Base-by-base conservation (phyloP, 768 basidiomycete genomes). In the Mrakia frigida region DNA sequence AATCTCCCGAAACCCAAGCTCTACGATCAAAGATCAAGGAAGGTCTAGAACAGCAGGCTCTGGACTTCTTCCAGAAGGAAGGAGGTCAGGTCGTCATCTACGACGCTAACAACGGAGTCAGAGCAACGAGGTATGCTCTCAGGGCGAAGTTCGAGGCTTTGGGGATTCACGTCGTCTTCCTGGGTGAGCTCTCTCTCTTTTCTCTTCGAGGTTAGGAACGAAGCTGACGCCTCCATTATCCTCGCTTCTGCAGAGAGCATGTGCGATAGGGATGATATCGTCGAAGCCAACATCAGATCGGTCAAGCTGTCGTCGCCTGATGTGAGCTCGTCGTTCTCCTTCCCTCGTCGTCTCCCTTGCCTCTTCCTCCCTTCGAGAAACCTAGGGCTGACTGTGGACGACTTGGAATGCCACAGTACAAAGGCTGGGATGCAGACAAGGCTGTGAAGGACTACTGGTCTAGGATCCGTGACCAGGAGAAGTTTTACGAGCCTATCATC, bases 231-330 rank as follows among this genome's bases (percentile, higher is more conserved):
- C n/a, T n/a, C n/a, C n/a, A n/a, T 75, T 31, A 63, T 21, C 21
- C 35, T 52, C 52, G 31, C 21, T 18, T 43, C n/a, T 13, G 35
- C 81, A 98, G 96, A 99, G 83, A 91, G 92, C 28, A 81, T 92
- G 23, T 98, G 97, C 82, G 92, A 94, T 82, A 90, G 94, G 80
- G 88, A 91, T 76, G 92, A 95, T 78, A 91, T 98, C 74, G 94
- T 99, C 78, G 91, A 96, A 80, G 89, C 87, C 3, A 99, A 99
- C 81, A 98, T 97, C 73, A 88, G 97, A 65, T 93, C 89, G 79
- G 96, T 98, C 84, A 98, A 99, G 87, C 92, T 99, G 69, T 97
- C 95, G 11, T 98, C 96, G 21, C 97, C 96, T 5, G 96, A 99
- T 83, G 96, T 94, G 46, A 50, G 46, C 18, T 81, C 59, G n/a